Percentiles rank a stretch among this genome's conserved stretches.
These are phyloP conservation scores for Clonostachys rosea DNA, from an alignment of 2,329 filamentous ascomycete genomes.

Conservation along the genomic window DNA sequence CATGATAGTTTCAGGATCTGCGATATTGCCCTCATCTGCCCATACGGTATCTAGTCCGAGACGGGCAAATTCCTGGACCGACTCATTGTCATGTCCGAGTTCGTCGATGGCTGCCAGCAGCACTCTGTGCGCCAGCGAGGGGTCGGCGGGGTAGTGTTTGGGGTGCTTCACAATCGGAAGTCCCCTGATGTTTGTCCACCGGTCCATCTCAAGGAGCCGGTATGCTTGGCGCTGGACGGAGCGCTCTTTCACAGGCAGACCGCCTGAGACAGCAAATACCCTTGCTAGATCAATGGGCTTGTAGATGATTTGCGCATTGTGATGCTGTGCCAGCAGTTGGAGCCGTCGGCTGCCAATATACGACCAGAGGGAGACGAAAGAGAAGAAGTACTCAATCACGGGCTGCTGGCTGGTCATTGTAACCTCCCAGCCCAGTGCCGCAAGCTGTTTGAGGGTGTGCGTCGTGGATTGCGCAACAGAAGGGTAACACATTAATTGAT, in stretches of 20 bases:
- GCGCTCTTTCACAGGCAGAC: constrained; percentile 21
- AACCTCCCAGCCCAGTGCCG: too few species aligned
- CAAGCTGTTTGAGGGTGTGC: too few species aligned
- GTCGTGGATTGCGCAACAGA: too few species aligned
- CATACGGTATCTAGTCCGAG: constrained; percentile 5
- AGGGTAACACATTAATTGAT: too few species aligned
- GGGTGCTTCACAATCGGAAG: constrained; percentile 17
- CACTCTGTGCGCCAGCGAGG: constrained; percentile 17
- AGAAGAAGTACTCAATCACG: constrained; percentile 18
- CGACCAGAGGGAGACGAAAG: constrained; percentile 22
- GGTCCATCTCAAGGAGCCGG: constrained; percentile 14
- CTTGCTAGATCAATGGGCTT: constrained; percentile 20
- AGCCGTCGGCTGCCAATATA: constrained; percentile 17
- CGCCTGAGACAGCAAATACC: constrained; percentile 21
- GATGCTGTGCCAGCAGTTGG: constrained; percentile 9
- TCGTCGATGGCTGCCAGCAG: constrained; percentile 3
- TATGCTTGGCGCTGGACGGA: constrained; percentile 19
- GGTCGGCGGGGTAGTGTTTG: constrained; percentile 13
- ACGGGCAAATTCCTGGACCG: constrained; percentile 5
- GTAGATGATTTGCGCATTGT: constrained; percentile 16
- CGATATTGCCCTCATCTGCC: constrained; percentile 6
- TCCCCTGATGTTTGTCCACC: constrained; percentile 16
- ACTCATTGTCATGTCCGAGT: constrained; percentile 1
- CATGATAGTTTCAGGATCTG: constrained; percentile 5
- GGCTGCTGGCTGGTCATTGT: not conserved